Percentiles rank a stretch among this genome's conserved stretches.
phyloP scores from a whole-genome alignment of 768 basidiomycete genomes.

The Psilocybe tampanensis region DNA sequence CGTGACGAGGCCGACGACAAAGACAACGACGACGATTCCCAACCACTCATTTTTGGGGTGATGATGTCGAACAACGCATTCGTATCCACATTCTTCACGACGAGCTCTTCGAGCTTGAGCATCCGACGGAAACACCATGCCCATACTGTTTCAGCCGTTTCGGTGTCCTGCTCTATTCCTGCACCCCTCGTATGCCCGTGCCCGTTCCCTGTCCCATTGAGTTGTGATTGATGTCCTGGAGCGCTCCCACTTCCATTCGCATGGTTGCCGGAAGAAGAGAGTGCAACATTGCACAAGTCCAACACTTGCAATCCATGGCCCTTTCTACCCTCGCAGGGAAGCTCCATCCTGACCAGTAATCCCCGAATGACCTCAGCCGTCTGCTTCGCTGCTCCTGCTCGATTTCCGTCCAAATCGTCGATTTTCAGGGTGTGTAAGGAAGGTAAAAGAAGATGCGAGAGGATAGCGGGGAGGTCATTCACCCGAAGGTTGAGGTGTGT shows the following conservation, averaged over 20 bases:
- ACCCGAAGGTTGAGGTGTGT: constrained; percentile 31
- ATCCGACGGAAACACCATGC: constrained; percentile 33
- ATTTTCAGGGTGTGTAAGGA: constrained; percentile 30
- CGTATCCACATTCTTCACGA: constrained; percentile 22
- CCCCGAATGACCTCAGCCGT: constrained; percentile 27
- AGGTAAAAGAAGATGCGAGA: constrained; percentile 33
- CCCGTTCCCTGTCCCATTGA: background rate
- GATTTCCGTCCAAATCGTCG: constrained; percentile 37
- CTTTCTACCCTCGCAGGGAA: constrained; percentile 20
- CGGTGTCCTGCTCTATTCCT: background rate
- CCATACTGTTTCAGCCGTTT: constrained; percentile 23
- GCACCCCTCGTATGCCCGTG: background rate
- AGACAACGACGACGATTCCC: background rate
- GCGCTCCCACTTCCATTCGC: background rate
- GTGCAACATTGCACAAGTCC: constrained; percentile 27
- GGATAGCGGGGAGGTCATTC: constrained; percentile 35
- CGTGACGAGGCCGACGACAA: too few relatives aligned
- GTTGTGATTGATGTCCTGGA: background rate
- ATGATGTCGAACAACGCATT: constrained; percentile 20
- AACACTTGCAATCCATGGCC: constrained; percentile 24
- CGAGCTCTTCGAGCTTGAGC: constrained; percentile 26
- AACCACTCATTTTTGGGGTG: constrained; percentile 5
- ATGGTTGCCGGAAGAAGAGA: background rate
- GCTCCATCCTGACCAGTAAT: constrained; percentile 34
- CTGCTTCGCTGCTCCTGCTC: constrained; percentile 27